These are phyloP conservation scores for Calonectria pseudoturangicola DNA, from an alignment of 2,329 filamentous ascomycete genomes.

Conservation along the genomic window DNA sequence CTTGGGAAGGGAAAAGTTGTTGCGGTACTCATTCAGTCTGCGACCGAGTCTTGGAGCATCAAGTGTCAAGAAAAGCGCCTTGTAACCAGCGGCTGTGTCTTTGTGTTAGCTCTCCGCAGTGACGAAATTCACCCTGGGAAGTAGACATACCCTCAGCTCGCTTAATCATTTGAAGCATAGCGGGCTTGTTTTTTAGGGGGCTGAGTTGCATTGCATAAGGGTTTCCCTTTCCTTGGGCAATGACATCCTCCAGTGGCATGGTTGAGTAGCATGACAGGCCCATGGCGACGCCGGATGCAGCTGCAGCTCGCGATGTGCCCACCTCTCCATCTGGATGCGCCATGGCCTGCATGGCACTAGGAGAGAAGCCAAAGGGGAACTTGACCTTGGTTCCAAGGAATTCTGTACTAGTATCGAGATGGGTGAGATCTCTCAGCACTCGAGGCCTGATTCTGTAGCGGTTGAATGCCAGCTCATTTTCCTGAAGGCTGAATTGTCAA, in stretches of 20 bases:
- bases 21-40: conserved; percentile 49
- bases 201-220: conserved; percentile 39
- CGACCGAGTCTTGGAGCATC: conserved; percentile 51
- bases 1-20: conserved; percentile 49
- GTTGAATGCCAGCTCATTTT: conserved; percentile 39
- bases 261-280: conserved; percentile 34
- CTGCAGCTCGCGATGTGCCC: conserved; percentile 31
- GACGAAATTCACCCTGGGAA: fast-evolving
- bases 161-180: conserved; percentile 29
- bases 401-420: conserved; percentile 32
- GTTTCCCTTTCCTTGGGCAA: conserved; percentile 27
- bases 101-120: not conserved
- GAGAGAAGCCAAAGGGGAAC: conserved; percentile 40
- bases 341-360: conserved; percentile 35
- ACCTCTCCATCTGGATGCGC: conserved; percentile 37
- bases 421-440: conserved; percentile 33
- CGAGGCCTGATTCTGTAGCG: conserved; percentile 40
- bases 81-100: conserved; percentile 46
- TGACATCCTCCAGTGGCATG: conserved; percentile 41
- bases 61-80: conserved; percentile 54
- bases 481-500: conserved; percentile 31
- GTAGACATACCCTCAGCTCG: conserved; percentile 39
- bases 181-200: conserved; percentile 34
- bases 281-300: conserved; percentile 11
- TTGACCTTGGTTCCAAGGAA: conserved; percentile 36